Evolutionary conservation across 129 eudicot species (phyloP).

Genomic region (Arctium lappa): DNA sequence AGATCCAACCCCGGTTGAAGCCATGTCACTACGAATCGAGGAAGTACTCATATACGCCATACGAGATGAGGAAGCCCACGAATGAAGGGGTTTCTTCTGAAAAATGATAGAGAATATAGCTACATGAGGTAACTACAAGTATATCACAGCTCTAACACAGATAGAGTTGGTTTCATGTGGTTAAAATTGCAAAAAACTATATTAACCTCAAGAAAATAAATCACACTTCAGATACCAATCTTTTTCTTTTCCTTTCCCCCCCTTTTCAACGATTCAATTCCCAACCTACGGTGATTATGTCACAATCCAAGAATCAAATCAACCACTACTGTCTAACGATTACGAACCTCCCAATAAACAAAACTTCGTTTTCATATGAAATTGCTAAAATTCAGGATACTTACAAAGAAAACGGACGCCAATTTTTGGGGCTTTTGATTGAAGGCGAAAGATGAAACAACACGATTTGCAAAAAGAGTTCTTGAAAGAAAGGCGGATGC

Average conservation of each 20-base stretch:
- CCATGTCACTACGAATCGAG: constrained; percentile 38
- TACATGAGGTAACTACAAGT: neutral
- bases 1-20: constrained; percentile 40
- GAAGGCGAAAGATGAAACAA: constrained; percentile 28
- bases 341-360: neutral
- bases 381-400: neutral
- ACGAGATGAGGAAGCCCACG: constrained; percentile 25
- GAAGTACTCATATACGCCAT: constrained; percentile 23
- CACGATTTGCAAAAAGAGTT: constrained; percentile 38
- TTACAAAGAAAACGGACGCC: constrained; percentile 35
- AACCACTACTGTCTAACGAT: no score
- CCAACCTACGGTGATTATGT: neutral
- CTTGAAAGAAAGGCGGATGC: constrained; percentile 52
- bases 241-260: neutral
- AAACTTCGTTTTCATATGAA: neutral
- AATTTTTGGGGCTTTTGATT: constrained; percentile 19
- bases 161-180: neutral
- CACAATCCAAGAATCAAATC: neutral
- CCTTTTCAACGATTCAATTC: neutral
- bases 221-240: neutral
- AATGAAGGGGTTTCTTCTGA: constrained; percentile 54
- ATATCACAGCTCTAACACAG: neutral
- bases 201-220: neutral
- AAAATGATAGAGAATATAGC: neutral
- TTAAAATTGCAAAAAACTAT: neutral